Conservation (phyloP, 1,284 basidiomycete genomes). For the Ceratobasidium sp. region DNA sequence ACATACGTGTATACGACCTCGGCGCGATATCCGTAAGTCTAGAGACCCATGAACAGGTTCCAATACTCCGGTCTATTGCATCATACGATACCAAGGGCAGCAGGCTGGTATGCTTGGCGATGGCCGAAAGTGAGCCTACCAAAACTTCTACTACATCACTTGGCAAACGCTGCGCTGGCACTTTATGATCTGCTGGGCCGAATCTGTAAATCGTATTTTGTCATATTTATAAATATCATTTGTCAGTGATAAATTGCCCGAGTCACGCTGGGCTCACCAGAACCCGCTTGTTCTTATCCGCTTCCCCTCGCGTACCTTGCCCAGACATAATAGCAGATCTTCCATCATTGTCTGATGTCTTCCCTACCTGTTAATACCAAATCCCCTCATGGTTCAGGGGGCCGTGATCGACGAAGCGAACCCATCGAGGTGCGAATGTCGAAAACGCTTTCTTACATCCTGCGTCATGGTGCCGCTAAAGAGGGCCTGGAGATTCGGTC, state of each 20-base stretch:
- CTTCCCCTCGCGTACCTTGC: conserved; percentile 1
- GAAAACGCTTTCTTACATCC: conserved; percentile 83
- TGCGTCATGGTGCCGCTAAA: conserved; percentile 82
- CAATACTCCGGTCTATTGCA: conserved; percentile 63
- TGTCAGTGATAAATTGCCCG: too few relatives aligned
- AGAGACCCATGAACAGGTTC: conserved; percentile 45
- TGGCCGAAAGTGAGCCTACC: conserved; percentile 64
- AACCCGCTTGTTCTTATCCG: conserved; percentile 4
- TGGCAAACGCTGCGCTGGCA: conserved; percentile 16
- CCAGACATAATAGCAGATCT: not conserved
- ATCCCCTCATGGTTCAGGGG: not conserved
- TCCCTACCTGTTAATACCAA: conserved; percentile 3
- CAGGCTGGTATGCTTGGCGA: conserved; percentile 77
- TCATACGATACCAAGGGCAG: conserved; percentile 85
- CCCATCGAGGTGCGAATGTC: conserved; percentile 61
- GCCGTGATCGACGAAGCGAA: conserved; percentile 51
- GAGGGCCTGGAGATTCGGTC: conserved; percentile 75
- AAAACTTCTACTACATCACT: not conserved
- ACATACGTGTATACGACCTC: conserved; percentile 81
- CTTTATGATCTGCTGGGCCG: too few relatives aligned
- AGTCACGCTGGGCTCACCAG: too few relatives aligned
- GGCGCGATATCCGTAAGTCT: conserved; percentile 53
- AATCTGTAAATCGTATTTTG: too few relatives aligned
- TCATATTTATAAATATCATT: too few relatives aligned
- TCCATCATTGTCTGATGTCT: not conserved